Conservation (phyloP, 2,329 filamentous ascomycete genomes). For the Claviceps pusilla region DNA sequence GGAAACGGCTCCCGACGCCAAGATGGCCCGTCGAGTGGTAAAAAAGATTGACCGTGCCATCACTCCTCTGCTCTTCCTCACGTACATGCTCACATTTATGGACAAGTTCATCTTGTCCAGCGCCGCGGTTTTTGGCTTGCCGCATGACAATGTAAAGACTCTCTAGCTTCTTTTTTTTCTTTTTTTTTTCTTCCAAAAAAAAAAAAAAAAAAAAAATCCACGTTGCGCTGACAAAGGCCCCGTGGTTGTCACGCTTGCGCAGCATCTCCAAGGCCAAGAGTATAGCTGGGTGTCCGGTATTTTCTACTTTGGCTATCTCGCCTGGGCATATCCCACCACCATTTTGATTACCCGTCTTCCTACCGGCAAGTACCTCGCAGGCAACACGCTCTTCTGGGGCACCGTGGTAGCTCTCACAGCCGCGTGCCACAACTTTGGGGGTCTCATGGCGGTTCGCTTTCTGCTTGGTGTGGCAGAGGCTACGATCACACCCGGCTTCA, state of each 20-base stretch:
- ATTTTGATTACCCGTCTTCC: constrained; percentile 31
- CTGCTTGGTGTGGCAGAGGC: constrained; percentile 39
- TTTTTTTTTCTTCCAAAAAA: background rate
- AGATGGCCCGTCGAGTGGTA: constrained; percentile 25
- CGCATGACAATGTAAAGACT: constrained; percentile 25
- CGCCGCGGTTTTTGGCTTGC: constrained; percentile 40
- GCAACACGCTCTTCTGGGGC: constrained; percentile 34
- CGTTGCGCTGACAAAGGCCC: constrained; percentile 5
- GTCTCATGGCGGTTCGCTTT: constrained; percentile 29
- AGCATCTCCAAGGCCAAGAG: constrained; percentile 7
- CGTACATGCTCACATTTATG: constrained; percentile 45
- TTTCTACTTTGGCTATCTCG: constrained; percentile 31
- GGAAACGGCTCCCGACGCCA: constrained; percentile 5
- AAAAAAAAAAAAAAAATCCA: background rate
- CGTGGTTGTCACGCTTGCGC: background rate
- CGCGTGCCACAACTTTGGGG: constrained; percentile 26
- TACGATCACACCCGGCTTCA: constrained; percentile 36
- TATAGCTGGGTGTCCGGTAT: constrained; percentile 8
- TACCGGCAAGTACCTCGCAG: constrained; percentile 29
- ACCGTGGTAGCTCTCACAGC: constrained; percentile 27
- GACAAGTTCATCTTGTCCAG: constrained; percentile 43
- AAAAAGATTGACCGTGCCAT: constrained; percentile 40
- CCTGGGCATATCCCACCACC: constrained; percentile 33
- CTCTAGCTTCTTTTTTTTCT: background rate
- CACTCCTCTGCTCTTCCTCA: constrained; percentile 40